Percentiles rank a stretch among this genome's conserved stretches.
These are phyloP conservation scores for Mortierella sp. DNA, from an alignment of 371 early-diverging fungal genomes.

Conservation along the genomic window DNA sequence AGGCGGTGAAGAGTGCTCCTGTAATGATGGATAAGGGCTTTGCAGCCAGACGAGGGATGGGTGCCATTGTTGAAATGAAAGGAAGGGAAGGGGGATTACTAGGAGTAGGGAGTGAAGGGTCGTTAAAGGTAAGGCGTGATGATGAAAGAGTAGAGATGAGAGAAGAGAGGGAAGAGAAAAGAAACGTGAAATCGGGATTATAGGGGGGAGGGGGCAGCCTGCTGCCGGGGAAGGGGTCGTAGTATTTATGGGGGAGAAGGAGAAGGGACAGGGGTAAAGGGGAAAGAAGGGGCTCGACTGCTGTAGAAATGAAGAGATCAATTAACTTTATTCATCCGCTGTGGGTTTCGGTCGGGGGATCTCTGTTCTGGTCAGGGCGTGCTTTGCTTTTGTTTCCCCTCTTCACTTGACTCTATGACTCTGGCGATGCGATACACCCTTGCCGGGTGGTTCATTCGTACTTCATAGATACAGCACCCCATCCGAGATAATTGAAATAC, in stretches of 20 bases:
- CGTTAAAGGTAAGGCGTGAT: neutral
- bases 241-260: neutral
- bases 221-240: neutral
- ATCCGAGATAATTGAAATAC: neutral
- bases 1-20: constrained; percentile 46
- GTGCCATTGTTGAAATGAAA: constrained; percentile 55
- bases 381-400: no score
- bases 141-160: neutral
- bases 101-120: neutral
- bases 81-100: no score
- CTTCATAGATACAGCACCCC: no score
- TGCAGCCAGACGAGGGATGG: constrained; percentile 44
- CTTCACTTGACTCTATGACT: no score
- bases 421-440: no score
- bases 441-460: no score
- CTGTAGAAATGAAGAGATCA: no score
- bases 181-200: neutral
- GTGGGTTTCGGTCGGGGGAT: no score
- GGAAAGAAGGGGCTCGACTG: neutral
- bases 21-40: constrained; percentile 57
- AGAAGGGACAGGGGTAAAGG: neutral
- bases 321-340: no score
- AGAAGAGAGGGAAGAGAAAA: neutral
- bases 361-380: no score
- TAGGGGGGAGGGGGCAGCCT: neutral